Evolutionary conservation across 1,139 yeast genomes (phyloP).

Genomic region (Candida sp.): DNA sequence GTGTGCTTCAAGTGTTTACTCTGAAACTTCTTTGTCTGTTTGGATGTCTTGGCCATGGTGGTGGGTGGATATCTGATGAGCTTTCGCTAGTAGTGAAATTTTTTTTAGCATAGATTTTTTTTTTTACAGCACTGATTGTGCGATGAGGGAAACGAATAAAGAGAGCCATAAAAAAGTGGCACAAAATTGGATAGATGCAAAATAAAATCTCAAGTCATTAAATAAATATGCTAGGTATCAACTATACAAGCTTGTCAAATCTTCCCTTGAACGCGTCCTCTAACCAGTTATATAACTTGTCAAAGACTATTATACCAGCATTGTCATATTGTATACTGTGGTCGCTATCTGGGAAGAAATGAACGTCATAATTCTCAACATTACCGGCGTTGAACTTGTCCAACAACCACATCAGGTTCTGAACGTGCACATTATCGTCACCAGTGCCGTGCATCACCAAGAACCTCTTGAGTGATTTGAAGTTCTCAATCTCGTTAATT

Average conservation of each 20-base stretch:
- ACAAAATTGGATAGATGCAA: slow-evolving; percentile 1
- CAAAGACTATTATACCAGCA: slow-evolving; percentile 77
- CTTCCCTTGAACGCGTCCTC: slow-evolving; percentile 67
- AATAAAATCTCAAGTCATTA: background rate
- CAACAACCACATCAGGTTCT: slow-evolving; percentile 76
- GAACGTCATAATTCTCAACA: slow-evolving; percentile 87
- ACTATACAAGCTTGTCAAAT: slow-evolving; percentile 21
- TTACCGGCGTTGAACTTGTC: slow-evolving; percentile 66
- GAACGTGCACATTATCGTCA: slow-evolving; percentile 96
- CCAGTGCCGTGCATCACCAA: slow-evolving; percentile 95
- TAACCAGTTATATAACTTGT: slow-evolving; percentile 73
- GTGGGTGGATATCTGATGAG: background rate
- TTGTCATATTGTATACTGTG: slow-evolving; percentile 83
- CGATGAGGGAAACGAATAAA: slow-evolving; percentile 4
- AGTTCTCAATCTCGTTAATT: slow-evolving; percentile 53
- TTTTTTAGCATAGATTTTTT: background rate
- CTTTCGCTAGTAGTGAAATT: background rate
- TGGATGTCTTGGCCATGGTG: slow-evolving; percentile 54
- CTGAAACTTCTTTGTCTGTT: slow-evolving; percentile 95
- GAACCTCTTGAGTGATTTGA: slow-evolving; percentile 59
- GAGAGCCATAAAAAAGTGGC: background rate
- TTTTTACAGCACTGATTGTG: background rate
- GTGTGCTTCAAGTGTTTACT: slow-evolving; percentile 88
- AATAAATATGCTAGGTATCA: background rate
- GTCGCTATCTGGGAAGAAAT: slow-evolving; percentile 92